A percentile compares a stretch with the other conserved stretches of the same genome.
phyloP scores from a whole-genome alignment of 1,139 yeast species.

The Sugiyamaella pinicola region DNA sequence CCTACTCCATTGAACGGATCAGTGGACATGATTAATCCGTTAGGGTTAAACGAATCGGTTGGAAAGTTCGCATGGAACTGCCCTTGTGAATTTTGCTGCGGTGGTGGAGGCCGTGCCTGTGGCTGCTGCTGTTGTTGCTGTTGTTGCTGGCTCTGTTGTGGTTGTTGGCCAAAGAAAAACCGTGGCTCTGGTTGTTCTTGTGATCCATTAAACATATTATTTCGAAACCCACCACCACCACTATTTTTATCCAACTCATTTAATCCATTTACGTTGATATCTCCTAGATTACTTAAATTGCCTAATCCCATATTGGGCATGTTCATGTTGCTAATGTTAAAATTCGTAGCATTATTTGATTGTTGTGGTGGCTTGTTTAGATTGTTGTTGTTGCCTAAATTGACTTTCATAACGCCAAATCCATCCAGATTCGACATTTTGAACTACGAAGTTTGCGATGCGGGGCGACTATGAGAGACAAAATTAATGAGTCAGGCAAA shows the following conservation, averaged over 20 bases:
- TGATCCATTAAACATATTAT: constrained; percentile 10
- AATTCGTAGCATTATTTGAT: constrained; percentile 7
- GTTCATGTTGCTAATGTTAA: constrained; percentile 16
- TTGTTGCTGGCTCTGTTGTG: constrained; percentile 20
- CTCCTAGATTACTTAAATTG: constrained; percentile 1
- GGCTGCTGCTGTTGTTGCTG: constrained; percentile 22
- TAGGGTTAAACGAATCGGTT: constrained; percentile 9
- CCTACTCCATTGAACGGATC: constrained; percentile 13
- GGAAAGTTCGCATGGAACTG: constrained; percentile 10
- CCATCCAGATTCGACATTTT: constrained; percentile 25
- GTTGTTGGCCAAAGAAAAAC: constrained; percentile 21
- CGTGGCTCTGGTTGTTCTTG: constrained; percentile 18
- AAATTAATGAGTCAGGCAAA: background rate
- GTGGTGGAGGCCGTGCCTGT: constrained; percentile 20
- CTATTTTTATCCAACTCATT: constrained; percentile 15
- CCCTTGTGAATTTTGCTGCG: constrained; percentile 5
- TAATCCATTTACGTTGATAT: constrained; percentile 16
- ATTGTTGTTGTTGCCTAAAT: constrained; percentile 18
- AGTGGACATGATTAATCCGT: constrained; percentile 6
- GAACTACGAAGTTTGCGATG: too few relatives aligned
- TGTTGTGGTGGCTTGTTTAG: constrained; percentile 4
- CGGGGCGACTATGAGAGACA: background rate
- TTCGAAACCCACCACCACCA: constrained; percentile 7
- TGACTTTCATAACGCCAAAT: constrained; percentile 27
- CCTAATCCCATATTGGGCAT: constrained; percentile 17